phyloP scores from a whole-genome alignment of 2,329 filamentous ascomycete genomes.

The Penicillium aurantiogriseum region DNA sequence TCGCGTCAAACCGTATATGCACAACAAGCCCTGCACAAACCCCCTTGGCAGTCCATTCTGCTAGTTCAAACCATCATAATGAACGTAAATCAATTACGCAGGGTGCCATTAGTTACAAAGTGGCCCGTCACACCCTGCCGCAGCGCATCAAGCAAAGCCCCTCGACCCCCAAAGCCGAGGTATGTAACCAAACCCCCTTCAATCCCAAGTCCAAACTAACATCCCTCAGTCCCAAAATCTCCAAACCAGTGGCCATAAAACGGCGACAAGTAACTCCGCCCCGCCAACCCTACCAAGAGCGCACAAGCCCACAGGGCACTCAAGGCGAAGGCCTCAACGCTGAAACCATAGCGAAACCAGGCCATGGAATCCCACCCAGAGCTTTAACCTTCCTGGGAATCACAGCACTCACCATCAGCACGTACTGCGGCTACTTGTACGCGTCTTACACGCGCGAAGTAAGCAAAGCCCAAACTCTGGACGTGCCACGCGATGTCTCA shows the following conservation, averaged over 20 bases:
- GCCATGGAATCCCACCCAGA: constrained; percentile 29
- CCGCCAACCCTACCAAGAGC: not conserved
- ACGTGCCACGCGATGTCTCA: constrained; percentile 45
- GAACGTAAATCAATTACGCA: constrained; percentile 27
- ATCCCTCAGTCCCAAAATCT: constrained; percentile 11
- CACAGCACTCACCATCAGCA: constrained; percentile 41
- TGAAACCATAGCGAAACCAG: constrained; percentile 1
- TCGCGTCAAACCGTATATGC: not conserved
- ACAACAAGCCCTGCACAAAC: not conserved
- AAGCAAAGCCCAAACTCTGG: constrained; percentile 30
- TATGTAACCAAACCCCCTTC: constrained; percentile 11
- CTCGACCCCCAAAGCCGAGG: constrained; percentile 20
- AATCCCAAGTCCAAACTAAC: not conserved
- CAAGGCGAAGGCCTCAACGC: constrained; percentile 8
- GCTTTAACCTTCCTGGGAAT: constrained; percentile 41
- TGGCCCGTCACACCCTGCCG: constrained; percentile 11
- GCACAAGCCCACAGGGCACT: not conserved
- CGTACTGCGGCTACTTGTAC: constrained; percentile 47
- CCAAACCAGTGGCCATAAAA: constrained; percentile 3
- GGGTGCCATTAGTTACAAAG: constrained; percentile 23
- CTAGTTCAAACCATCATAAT: constrained; percentile 18
- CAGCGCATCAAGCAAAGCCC: constrained; percentile 20
- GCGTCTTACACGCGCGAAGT: constrained; percentile 42
- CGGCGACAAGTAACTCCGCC: not conserved
- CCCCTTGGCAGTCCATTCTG: not conserved